Evolutionary conservation across 768 basidiomycete species (phyloP).

Genomic region (Amyloporia xantha): DNA sequence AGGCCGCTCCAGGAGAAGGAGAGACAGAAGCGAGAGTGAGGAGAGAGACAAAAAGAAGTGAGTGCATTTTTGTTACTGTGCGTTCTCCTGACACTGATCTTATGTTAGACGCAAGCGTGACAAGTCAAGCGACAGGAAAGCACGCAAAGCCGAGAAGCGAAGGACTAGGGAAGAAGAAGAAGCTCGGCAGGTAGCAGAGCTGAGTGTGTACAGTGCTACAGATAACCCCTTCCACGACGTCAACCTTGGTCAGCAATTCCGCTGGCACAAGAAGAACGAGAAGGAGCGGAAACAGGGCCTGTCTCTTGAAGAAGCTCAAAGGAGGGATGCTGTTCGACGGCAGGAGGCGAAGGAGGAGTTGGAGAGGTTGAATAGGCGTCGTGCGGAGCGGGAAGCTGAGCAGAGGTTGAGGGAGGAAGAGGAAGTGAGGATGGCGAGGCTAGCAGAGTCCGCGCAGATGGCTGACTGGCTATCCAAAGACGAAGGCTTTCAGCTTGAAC

Average conservation of each 20-base stretch:
- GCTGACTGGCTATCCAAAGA: constrained; percentile 97
- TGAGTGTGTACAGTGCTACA: constrained; percentile 92
- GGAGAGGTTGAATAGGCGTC: constrained; percentile 80
- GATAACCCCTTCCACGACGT: constrained; percentile 99
- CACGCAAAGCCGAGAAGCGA: constrained; percentile 85
- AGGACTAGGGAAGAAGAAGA: constrained; percentile 82
- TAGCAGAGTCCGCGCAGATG: constrained; percentile 96
- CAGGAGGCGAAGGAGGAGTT: constrained; percentile 95
- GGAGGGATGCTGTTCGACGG: constrained; percentile 70
- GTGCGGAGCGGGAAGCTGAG: constrained; percentile 91
- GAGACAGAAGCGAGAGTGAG: constrained; percentile 26
- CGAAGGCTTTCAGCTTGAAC: constrained; percentile 94
- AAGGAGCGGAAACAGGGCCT: constrained; percentile 90
- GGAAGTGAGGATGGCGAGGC: constrained; percentile 77
- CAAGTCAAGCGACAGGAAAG: constrained; percentile 79
- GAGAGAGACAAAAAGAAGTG: constrained; percentile 44
- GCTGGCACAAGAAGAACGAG: constrained; percentile 98
- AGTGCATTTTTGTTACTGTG: no score
- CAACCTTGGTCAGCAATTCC: constrained; percentile 93
- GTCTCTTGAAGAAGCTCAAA: constrained; percentile 68
- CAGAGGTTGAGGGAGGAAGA: constrained; percentile 87
- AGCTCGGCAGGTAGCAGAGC: constrained; percentile 85
- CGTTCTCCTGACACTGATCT: no score
- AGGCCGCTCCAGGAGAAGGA: constrained; percentile 17
- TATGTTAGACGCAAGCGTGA: constrained; percentile 67